Base-by-base conservation (phyloP, 352 stramenopile genomes). In the Globisporangium orthogonon region DNA sequence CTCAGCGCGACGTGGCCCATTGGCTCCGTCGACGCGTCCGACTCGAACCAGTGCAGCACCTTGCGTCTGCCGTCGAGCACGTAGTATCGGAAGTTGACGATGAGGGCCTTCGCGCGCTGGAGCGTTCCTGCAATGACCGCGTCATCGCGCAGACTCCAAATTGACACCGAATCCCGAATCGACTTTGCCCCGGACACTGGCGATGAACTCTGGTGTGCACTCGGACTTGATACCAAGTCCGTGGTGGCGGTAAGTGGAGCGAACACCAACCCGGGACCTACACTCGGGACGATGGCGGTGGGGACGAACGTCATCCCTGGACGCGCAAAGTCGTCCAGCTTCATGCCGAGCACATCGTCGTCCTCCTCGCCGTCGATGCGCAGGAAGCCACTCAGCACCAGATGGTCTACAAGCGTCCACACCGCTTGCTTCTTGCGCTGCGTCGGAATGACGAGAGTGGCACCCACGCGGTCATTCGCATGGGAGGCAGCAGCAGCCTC, bases 1-100 rank as follows among this genome's bases (percentile, higher is more conserved):
- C 41, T n/a, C 41, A 46, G 41, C 41, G 18, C 41, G 14, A 46
- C 4, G 13, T 15, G 18, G 28, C 23, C 50, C n/a, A 43, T 33
- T 1, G 37, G 17, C 14, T 52, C 18, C 7, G 35, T 56, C n/a
- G 57, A 30, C 9, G 41, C 29, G 23, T 67, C 61, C 10, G 61
- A 63, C 14, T 53, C 55, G 49, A 67, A 67, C 50, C 52, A 50
- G 41, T 55, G 57, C n/a, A 67, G 46, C 31, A 40, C 7, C 17
- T 67, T 63, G 44, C 40, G 37, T 28, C 13, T 58, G n/a, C 46
- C 54, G 40, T 59, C 37, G 6, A 54, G 17, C 15, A 67, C 47
- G 28, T 52, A 55, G 52, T 67, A 67, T 33, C 10, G 5, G 13
- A 63, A 40, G n/a, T 35, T 35, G 29, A 47, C 57, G 28, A 39